phyloP scores from a whole-genome alignment of 1,284 basidiomycete genomes.

The Fistulina hepatica region DNA sequence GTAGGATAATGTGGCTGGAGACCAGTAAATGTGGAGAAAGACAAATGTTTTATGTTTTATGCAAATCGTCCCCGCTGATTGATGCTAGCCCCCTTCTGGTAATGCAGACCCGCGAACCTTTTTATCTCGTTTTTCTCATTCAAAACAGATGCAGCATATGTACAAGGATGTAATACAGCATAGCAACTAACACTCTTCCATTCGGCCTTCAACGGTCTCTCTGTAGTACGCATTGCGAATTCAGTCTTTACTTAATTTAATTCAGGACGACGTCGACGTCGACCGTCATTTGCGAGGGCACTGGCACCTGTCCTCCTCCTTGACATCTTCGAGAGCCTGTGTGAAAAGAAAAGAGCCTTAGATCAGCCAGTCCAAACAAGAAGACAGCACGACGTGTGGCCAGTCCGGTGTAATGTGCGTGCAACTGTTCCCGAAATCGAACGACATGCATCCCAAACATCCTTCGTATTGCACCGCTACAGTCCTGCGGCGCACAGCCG shows the following conservation, averaged over 20 bases:
- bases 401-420: background rate
- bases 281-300: background rate
- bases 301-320: conserved; percentile 1
- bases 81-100: too few relatives aligned
- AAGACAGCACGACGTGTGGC: background rate
- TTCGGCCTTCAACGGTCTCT: background rate
- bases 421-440: too few relatives aligned
- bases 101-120: background rate
- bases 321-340: background rate
- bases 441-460: too few relatives aligned
- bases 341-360: background rate
- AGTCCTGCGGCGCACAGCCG: background rate
- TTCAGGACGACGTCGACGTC: too few relatives aligned
- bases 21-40: too few relatives aligned
- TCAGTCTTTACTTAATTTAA: too few relatives aligned
- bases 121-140: background rate
- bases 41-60: too few relatives aligned
- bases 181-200: background rate
- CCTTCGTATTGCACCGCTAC: background rate
- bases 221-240: background rate
- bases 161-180: background rate
- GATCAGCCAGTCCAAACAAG: background rate
- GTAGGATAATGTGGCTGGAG: too few relatives aligned
- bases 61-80: too few relatives aligned
- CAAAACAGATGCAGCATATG: background rate